These are phyloP conservation scores for Discostella pseudostelligera DNA, from an alignment of 108 stramenopile genomes.

Conservation along the genomic window DNA sequence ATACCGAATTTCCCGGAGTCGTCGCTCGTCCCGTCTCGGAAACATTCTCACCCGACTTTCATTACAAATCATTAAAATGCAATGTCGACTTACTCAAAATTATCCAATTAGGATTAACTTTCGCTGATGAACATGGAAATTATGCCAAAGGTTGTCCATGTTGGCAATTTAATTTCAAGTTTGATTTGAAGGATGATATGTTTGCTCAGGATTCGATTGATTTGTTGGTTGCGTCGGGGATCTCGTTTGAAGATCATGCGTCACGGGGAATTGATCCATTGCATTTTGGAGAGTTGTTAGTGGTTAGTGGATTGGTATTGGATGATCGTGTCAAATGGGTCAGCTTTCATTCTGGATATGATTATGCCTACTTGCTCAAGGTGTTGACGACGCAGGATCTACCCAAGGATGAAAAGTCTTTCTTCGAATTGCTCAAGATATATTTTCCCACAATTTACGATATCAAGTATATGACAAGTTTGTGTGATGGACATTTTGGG, in stretches of 20 bases:
- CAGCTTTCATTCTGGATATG: slow-evolving; percentile 97
- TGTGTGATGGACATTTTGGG: slow-evolving; percentile 91
- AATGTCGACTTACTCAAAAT: slow-evolving; percentile 98
- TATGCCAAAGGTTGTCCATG: slow-evolving; percentile 89
- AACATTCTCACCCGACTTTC: slow-evolving; percentile 88
- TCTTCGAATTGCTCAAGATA: slow-evolving; percentile 90
- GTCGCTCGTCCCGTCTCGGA: slow-evolving; percentile 98
- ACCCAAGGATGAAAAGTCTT: slow-evolving; percentile 80
- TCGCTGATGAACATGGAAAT: slow-evolving; percentile 94
- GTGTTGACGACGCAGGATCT: slow-evolving; percentile 80
- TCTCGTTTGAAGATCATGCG: slow-evolving; percentile 94
- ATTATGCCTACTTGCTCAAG: slow-evolving; percentile 97
- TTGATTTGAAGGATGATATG: slow-evolving; percentile 94
- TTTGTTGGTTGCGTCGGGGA: slow-evolving; percentile 91
- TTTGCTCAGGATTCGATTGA: slow-evolving; percentile 99
- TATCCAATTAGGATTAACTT: slow-evolving; percentile 95
- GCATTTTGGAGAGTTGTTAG: slow-evolving; percentile 95
- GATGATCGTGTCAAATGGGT: slow-evolving; percentile 96
- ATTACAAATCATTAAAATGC: slow-evolving; percentile 97
- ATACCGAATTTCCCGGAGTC: slow-evolving; percentile 98
- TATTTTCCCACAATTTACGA: slow-evolving; percentile 99
- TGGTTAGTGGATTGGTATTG: slow-evolving; percentile 96
- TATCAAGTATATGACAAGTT: slow-evolving; percentile 96
- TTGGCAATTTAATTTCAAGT: slow-evolving; percentile 99
- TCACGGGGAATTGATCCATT: slow-evolving; percentile 91